Base-by-base conservation (phyloP, 2,329 filamentous ascomycete genomes). In the Plectosphaerella plurivora region DNA sequence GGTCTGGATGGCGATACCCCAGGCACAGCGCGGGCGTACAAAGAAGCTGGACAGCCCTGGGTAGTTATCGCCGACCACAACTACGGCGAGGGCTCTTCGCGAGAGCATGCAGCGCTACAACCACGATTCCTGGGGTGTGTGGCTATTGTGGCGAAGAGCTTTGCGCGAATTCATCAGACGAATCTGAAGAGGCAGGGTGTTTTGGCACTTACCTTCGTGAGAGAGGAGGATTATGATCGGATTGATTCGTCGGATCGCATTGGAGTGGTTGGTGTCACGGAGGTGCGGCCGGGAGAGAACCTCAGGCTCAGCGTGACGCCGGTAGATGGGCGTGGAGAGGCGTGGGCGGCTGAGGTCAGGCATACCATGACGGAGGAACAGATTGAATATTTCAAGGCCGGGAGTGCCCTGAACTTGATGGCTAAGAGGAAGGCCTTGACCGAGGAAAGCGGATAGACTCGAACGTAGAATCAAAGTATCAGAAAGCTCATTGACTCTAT, bases 21-120 rank as follows among this genome's bases (percentile, higher is more conserved):
- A 54, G 91, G 88, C 56, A 92, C 92, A 66, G 94, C 94, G 62
- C 91, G 93, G 80, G 91, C 96, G 78, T 97, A 97, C 87, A 99
- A 99, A 88, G 85, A 87, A 73, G 91, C 94, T 78, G 91, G 91
- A 55, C 87, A 97, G 73, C 85, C 86, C 76, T 99, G 94, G 94
- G 92, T 97, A 68, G 94, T 99, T 60, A 76, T 99, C 68, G 94
- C 94, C 78, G 94, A 97, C 83, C 56, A 57, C 35, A 72, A 91
- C 74, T 94, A 95, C 74, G 89, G 90, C 64, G 90, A 95, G 73
- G 90, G 90, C 58, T 86, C 81, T 63, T 92, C 90, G 52, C 86
- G 90, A 75, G 90, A 95, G 74, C 90, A 95, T 70, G 90, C 90
- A 61, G 90, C 90, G 63, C 81, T 95, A 55, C 88, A 94, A 77